phyloP scores from a whole-genome alignment of 306 rosid species.

The Cajanus cajan region DNA sequence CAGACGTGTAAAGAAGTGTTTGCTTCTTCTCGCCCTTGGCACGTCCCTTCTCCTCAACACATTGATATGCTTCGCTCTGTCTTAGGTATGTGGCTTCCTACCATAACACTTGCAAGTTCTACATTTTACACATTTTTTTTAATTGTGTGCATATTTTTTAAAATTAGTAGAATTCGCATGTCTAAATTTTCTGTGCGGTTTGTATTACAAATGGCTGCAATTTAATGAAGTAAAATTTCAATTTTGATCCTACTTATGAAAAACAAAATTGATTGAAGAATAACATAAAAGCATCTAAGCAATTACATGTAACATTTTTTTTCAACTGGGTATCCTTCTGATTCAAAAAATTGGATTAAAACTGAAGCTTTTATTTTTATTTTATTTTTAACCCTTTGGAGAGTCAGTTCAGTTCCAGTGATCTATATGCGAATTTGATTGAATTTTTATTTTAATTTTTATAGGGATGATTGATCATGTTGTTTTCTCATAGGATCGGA shows the following conservation, averaged over 20 bases:
- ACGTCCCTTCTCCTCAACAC: conserved; percentile 59
- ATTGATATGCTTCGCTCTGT: conserved; percentile 63
- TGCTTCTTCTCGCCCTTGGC: conserved; percentile 45
- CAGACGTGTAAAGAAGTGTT: conserved; percentile 70
- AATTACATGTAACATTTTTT: background rate
- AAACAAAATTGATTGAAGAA: too few species aligned
- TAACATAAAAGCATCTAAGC: too few species aligned
- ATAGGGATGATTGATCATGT: background rate
- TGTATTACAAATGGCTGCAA: too few species aligned
- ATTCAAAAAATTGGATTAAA: background rate
- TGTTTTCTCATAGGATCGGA: background rate
- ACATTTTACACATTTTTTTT: background rate
- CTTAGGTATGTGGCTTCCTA: conserved; percentile 48
- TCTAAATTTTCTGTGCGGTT: background rate
- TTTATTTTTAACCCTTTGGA: background rate
- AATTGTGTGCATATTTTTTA: background rate
- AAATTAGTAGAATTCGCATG: background rate
- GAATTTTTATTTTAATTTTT: background rate
- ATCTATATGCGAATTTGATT: background rate
- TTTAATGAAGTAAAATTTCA: background rate
- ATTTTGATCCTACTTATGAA: too few species aligned
- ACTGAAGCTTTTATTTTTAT: background rate
- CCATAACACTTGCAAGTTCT: background rate
- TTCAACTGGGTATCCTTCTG: background rate
- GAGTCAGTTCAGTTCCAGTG: background rate